A percentile compares a stretch with the other conserved stretches of the same genome.
These are phyloP conservation scores for Groenewaldozyma auringiensis DNA, from an alignment of 1,139 yeast genomes.

Conservation along the genomic window DNA sequence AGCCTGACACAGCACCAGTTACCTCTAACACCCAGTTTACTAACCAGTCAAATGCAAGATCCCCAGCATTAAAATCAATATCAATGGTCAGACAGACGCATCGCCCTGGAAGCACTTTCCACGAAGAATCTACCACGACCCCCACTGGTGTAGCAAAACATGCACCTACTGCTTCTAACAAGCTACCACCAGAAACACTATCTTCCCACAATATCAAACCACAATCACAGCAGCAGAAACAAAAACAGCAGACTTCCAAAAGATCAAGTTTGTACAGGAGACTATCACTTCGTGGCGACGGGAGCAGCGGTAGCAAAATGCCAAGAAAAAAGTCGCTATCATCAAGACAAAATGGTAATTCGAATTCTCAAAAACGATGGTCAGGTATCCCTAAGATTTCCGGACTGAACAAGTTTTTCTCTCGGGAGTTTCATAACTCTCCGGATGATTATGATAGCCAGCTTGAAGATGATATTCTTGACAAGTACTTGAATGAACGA, in stretches of 20 bases:
- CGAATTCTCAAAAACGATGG: neutral
- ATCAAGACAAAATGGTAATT: neutral
- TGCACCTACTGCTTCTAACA: neutral
- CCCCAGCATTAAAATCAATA: neutral
- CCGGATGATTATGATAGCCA: neutral
- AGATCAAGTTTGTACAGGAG: neutral
- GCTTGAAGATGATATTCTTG: neutral
- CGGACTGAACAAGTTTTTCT: neutral
- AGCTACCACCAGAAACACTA: neutral
- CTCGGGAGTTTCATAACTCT: neutral
- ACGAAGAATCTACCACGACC: neutral
- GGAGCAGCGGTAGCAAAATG: neutral
- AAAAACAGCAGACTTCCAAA: neutral
- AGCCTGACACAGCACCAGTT: neutral
- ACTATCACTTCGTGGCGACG: neutral
- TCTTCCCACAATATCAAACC: neutral
- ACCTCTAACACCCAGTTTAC: neutral
- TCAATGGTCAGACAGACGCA: neutral
- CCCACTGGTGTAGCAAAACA: too few species aligned
- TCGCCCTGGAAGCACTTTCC: neutral
- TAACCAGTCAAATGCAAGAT: too few species aligned
- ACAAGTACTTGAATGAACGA: constrained; percentile 1
- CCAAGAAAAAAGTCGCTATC: neutral
- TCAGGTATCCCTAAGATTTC: neutral
- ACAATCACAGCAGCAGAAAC: neutral